Conservation (phyloP, 169 alveolate species). For the Cryptosporidium viatorum region DNA sequence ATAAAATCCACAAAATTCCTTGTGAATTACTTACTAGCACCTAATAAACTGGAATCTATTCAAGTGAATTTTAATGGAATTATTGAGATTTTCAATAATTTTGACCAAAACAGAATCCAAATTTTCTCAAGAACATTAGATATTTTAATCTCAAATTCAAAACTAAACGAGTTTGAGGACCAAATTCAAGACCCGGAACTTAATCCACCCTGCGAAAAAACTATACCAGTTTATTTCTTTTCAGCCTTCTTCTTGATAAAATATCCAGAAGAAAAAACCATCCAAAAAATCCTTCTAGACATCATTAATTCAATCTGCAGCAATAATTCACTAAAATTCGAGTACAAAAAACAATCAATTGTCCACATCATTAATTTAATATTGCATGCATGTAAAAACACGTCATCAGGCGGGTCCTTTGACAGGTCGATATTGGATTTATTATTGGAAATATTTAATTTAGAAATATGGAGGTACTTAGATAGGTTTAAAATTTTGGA, state of each 20-base stretch:
- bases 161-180: not conserved
- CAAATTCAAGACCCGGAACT: not conserved
- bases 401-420: not conserved
- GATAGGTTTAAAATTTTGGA: not conserved
- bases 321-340: not conserved
- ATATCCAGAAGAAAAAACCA: not conserved
- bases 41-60: not conserved
- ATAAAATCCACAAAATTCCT: slow-evolving; percentile 5
- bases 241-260: not conserved
- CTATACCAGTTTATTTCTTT: slow-evolving; percentile 29
- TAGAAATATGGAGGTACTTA: slow-evolving; percentile 8
- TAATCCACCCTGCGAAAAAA: not conserved
- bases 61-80: not conserved
- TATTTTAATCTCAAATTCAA: not conserved
- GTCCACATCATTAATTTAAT: slow-evolving; percentile 24
- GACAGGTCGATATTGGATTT: slow-evolving; percentile 16
- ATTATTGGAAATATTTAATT: slow-evolving; percentile 7
- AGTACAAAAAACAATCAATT: slow-evolving; percentile 4
- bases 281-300: slow-evolving; percentile 4
- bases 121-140: not conserved
- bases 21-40: not conserved
- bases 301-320: slow-evolving; percentile 12
- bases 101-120: not conserved
- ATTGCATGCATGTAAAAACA: slow-evolving; percentile 22
- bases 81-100: not conserved